Evolutionary conservation across 2,329 filamentous ascomycete species (phyloP).

Genomic region (Colletotrichum sp.): DNA sequence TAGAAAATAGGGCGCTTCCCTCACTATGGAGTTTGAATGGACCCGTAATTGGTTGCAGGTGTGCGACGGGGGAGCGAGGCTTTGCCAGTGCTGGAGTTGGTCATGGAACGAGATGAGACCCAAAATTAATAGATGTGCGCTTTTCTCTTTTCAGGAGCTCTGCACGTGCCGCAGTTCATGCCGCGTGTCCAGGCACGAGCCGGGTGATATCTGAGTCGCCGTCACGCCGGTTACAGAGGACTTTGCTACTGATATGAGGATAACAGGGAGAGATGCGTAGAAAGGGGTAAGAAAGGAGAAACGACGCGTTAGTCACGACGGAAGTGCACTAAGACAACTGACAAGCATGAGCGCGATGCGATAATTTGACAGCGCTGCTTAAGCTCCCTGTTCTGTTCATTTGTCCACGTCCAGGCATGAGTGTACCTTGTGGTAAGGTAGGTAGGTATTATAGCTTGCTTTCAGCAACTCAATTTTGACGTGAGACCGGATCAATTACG

Average conservation of each 20-base stretch:
- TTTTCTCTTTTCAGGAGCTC: background rate
- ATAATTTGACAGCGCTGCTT: background rate
- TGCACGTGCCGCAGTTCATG: background rate
- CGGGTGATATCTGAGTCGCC: background rate
- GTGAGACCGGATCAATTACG: background rate
- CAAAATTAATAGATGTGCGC: conserved; percentile 17
- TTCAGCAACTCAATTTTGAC: background rate
- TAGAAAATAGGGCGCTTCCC: background rate
- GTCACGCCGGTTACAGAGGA: background rate
- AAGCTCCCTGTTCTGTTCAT: background rate
- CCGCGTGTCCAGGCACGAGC: background rate
- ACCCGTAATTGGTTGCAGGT: background rate
- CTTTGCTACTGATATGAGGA: background rate
- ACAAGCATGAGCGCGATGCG: background rate
- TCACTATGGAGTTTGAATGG: background rate
- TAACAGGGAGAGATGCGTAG: background rate
- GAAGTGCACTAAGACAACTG: background rate
- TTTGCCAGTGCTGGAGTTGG: background rate
- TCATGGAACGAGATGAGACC: background rate
- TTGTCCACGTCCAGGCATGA: background rate
- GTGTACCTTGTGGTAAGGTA: background rate
- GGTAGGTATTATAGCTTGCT: background rate
- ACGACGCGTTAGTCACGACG: background rate
- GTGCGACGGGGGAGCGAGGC: background rate
- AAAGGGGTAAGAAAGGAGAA: background rate